Evolutionary conservation across 495 filamentous ascomycete species (phyloP).

Genomic region (Aspergillus panamensis): DNA sequence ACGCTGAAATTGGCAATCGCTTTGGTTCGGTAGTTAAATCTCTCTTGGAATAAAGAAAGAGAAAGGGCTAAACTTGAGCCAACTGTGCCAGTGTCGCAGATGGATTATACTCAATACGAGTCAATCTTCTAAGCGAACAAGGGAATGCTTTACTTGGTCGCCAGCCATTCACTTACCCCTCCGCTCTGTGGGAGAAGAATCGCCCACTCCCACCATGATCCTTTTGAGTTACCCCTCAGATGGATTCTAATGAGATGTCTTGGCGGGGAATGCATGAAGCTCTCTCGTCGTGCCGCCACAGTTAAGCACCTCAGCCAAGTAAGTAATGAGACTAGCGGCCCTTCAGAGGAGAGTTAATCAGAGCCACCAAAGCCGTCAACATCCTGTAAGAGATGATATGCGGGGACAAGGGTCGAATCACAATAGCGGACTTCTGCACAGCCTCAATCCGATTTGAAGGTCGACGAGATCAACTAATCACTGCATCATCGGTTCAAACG

Average conservation of each 20-base stretch:
- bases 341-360: constrained; percentile 11
- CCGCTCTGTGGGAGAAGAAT: not conserved
- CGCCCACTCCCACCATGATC: constrained; percentile 1
- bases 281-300: constrained; percentile 15
- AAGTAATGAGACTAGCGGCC: constrained; percentile 4
- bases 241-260: constrained; percentile 10
- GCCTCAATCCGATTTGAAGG: constrained; percentile 19
- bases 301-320: constrained; percentile 3
- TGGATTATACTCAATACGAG: constrained; percentile 6
- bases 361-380: constrained; percentile 18
- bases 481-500: constrained; percentile 6
- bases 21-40: constrained; percentile 8
- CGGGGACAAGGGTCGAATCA: constrained; percentile 14
- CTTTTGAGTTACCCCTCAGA: constrained; percentile 15
- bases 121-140: constrained; percentile 1
- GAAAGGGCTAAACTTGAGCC: constrained; percentile 5
- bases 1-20: constrained; percentile 4
- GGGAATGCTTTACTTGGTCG: not conserved
- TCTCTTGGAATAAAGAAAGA: constrained; percentile 6
- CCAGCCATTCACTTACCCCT: constrained; percentile 4
- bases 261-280: constrained; percentile 10
- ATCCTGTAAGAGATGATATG: constrained; percentile 13
- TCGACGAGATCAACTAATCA: constrained; percentile 14
- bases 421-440: constrained; percentile 16
- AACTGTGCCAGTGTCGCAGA: not conserved